Evolutionary conservation across 331 rosid genomes (phyloP), one percentile per base, ranked within the genome.

Genomic region (Quercus tomentella): DNA sequence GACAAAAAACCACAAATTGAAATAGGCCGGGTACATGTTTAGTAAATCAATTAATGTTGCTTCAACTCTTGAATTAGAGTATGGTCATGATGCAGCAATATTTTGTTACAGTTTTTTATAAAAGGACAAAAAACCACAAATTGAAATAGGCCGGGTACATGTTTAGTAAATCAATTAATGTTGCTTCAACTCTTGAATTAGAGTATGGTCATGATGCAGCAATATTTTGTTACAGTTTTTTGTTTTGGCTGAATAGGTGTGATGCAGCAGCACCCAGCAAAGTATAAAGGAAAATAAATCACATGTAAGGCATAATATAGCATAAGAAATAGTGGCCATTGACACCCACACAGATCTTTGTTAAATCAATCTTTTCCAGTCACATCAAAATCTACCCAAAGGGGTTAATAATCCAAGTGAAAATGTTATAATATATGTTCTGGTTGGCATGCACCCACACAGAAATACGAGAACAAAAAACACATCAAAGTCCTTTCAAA

Each of bases 321-420:
- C 37, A 15, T 28, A 28, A 62, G 21, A 62, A 26, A 26, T 28
- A 6, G 21, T 16, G 17, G 20, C 31, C 14, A 30, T 62, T 26
- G 18, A 62, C 68, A 28, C 6, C 18, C 18, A 15, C 2, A 11
- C 7, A 61, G 72, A 15, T 22, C 63, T 35, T 25, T 25, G 82
- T 82, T 56, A 65, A 77, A 77, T 77, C 83, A 77, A 77, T 72
- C 84, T 31, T 28, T 49, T 49, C 54, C 18, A 77, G 72, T 83
- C 84, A 82, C 74, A 72, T 73, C 74, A 37, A 72, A 23, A 7
- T 17, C 70, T 15, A 26, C 76, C 66, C 72, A 2, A 14, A 25
- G 55, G 37, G 37, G 37, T 22, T 14, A 77, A 73, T 15, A 33
- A 63, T 14, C 37, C 22, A 74, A 70, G 84, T 80, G 78, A 78